Conservation (phyloP, 148 eudicot genomes). For the Diospyros lotus region DNA sequence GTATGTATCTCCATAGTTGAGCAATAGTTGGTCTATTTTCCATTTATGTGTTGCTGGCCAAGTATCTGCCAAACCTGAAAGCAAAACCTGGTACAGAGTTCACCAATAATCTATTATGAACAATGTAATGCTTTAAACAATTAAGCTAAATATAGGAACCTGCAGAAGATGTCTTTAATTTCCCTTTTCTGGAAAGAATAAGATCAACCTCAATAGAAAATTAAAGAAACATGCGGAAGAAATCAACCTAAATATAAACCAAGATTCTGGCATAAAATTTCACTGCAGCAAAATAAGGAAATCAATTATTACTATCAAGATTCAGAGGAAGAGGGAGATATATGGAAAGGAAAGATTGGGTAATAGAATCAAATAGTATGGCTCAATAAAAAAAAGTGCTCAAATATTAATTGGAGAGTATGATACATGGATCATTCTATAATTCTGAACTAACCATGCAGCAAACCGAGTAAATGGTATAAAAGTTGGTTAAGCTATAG, state of each 20-base stretch:
- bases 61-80: conserved; percentile 68
- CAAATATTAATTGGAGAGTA: not conserved
- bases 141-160: not conserved
- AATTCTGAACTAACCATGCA: no score
- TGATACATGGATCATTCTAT: no score
- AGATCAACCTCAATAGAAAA: not conserved
- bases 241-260: not conserved
- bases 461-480: no score
- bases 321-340: not conserved
- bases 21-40: conserved; percentile 62
- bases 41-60: conserved; percentile 81
- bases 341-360: not conserved
- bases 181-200: not conserved
- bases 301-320: not conserved
- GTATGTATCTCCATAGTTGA: conserved; percentile 62
- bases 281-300: not conserved
- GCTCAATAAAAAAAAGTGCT: not conserved
- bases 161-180: not conserved
- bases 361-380: not conserved
- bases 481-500: no score
- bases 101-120: conserved; percentile 9
- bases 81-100: conserved; percentile 55
- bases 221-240: not conserved
- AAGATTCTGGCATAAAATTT: not conserved
- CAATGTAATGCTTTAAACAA: not conserved